Evolutionary conservation across 176 grass and related monocot genomes (phyloP), one percentile per base, ranked within the genome.

Genomic region (Metroxylon sagu): DNA sequence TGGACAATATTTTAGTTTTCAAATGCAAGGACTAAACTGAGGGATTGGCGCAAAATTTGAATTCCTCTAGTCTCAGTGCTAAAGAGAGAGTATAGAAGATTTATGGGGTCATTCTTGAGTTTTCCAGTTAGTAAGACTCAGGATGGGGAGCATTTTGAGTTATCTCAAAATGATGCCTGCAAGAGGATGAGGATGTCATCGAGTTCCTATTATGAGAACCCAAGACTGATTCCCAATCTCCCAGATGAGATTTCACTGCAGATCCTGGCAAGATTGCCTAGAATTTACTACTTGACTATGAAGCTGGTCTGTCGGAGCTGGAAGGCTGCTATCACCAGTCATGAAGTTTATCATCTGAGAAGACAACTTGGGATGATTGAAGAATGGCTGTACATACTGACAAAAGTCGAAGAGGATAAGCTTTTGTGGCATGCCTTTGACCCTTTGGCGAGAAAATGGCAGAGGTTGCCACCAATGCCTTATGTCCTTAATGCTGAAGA

Each of bases 301-400:
- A 90, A 85, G 67, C 77, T 84, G 62, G 86, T 96, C 54, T 82
- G 61, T 50, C 63, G 43, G 73, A 76, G 62, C 56, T 96, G 91
- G 91, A 90, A 71, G 64, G 75, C 61, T 0, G 83, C 71, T 17
- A 75, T 96, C 65, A 65, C 71, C 15, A 66, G 83, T 28, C 6
- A 4, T 58, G 86, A 87, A 60, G 76, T 96, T 70, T 77, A 69
- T 54, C 71, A 80, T 51, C 55, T 87, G 49, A 85, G 91, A 64
- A 79, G 31, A 54, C 80, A 90, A 71, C 77, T 87, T 52, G 79
- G 84, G 0, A 78, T 74, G 56, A 82, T 69, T 28, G 91, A 96
- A 74, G 86, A 96, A 51, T 96, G 86, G 86, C 21, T 96, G 62
- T 90, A 96, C 72, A 52, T 90, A 57, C 55, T 87, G 50, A 96